Conservation (phyloP, 225 moss, liverwort and hornwort species). For the Sphagnum contortum region DNA sequence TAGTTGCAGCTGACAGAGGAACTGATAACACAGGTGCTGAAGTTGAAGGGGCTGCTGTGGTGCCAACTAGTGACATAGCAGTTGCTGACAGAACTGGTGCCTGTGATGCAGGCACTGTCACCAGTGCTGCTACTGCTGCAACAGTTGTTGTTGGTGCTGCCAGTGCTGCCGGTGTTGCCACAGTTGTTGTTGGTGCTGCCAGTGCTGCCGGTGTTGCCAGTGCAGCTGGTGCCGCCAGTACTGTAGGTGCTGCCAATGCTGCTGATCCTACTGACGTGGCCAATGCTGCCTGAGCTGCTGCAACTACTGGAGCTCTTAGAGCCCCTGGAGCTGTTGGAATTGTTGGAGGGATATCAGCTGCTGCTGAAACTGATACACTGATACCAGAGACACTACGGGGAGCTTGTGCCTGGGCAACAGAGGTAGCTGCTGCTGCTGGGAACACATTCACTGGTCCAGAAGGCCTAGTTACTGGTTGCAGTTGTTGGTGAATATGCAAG, state of each 20-base stretch:
- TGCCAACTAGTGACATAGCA: conserved; percentile 18
- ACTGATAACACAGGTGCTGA: conserved; percentile 40
- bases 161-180: conserved; percentile 14
- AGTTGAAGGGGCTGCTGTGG: conserved; percentile 25
- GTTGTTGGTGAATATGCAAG: conserved; percentile 62
- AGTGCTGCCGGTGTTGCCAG: conserved; percentile 14
- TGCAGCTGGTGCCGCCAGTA: conserved; percentile 2
- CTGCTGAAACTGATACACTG: too few relatives aligned
- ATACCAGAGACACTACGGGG: background rate
- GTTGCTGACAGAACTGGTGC: conserved; percentile 16
- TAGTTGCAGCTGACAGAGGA: conserved; percentile 45
- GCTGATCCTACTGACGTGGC: too few relatives aligned
- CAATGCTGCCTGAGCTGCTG: too few relatives aligned
- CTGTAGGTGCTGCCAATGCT: conserved; percentile 1
- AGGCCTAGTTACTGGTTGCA: conserved; percentile 22
- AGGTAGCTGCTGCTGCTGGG: conserved; percentile 16
- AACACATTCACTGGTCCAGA: conserved; percentile 8
- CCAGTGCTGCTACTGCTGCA: conserved; percentile 14
- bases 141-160: conserved; percentile 16
- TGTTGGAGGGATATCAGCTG: too few relatives aligned
- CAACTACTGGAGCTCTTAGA: too few relatives aligned
- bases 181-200: conserved; percentile 14
- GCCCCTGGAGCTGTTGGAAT: too few relatives aligned
- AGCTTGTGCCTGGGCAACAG: background rate
- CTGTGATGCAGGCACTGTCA: conserved; percentile 4